A percentile compares a stretch with the other conserved stretches of the same genome.
phyloP scores from a whole-genome alignment of 495 filamentous ascomycete species.

The Niebla homalea region DNA sequence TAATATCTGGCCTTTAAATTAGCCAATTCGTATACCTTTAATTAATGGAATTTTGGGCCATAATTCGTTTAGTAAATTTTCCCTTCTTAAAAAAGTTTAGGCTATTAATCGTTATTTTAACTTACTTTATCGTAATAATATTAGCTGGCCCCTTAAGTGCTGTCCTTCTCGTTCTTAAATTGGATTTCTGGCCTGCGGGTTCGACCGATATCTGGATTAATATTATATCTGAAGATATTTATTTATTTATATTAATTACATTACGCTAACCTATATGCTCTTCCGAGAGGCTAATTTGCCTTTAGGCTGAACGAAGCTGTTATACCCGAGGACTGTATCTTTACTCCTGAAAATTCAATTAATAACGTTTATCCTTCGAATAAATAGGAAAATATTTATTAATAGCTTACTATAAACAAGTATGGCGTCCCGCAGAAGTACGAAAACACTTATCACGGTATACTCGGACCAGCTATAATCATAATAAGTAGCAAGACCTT shows the following conservation, averaged over 20 bases:
- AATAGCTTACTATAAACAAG: neutral
- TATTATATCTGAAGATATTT: constrained; percentile 14
- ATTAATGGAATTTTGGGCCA: constrained; percentile 19
- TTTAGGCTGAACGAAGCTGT: constrained; percentile 1
- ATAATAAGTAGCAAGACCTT: neutral
- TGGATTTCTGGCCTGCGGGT: constrained; percentile 16
- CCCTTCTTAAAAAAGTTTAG: neutral
- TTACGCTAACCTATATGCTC: neutral
- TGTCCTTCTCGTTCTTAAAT: constrained; percentile 12
- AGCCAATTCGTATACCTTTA: constrained; percentile 17
- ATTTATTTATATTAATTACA: constrained; percentile 6
- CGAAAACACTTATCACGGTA: too few relatives aligned
- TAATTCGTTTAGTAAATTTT: neutral
- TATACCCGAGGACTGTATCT: neutral
- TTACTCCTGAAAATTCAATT: too few relatives aligned
- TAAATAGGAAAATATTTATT: constrained; percentile 2
- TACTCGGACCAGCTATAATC: too few relatives aligned
- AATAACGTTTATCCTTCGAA: constrained; percentile 6
- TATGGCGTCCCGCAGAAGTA: too few relatives aligned
- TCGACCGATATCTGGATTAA: constrained; percentile 19
- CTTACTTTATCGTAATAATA: constrained; percentile 11
- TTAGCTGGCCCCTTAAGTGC: constrained; percentile 16
- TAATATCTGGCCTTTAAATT: constrained; percentile 17
- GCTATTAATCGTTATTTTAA: neutral
- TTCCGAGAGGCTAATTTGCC: neutral